Evolutionary conservation across 208 protist genomes (phyloP).

Genomic region (Trypanosoma congolense): DNA sequence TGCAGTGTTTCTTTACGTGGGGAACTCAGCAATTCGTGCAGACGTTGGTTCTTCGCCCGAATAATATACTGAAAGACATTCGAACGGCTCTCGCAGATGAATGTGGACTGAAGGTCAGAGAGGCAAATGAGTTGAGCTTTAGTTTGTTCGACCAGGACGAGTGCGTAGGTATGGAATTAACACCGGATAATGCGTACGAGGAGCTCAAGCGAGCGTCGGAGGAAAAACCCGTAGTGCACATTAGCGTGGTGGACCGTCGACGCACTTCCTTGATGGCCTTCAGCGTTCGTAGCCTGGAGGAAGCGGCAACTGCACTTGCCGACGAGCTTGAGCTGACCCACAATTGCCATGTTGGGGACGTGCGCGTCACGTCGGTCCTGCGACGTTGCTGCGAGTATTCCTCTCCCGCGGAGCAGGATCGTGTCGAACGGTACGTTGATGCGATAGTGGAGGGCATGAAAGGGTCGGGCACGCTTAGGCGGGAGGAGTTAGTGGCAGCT

Average conservation of each 20-base stretch:
- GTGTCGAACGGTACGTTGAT: constrained; percentile 3
- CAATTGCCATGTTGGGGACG: background rate
- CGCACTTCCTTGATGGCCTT: background rate
- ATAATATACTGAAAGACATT: constrained; percentile 35
- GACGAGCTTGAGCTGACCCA: constrained; percentile 3
- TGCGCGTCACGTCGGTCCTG: constrained; percentile 10
- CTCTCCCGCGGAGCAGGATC: background rate
- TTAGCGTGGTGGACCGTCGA: constrained; percentile 1
- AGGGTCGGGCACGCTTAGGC: background rate
- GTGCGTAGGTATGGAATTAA: constrained; percentile 1
- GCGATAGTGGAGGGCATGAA: background rate
- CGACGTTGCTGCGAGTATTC: background rate
- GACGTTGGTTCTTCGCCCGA: constrained; percentile 26
- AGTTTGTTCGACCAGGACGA: constrained; percentile 10
- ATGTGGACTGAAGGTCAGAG: constrained; percentile 10
- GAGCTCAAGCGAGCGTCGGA: constrained; percentile 5
- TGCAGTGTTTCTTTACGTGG: constrained; percentile 38
- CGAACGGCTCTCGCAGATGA: constrained; percentile 25
- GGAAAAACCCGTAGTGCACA: constrained; percentile 1
- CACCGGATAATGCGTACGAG: background rate
- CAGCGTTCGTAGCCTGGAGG: background rate
- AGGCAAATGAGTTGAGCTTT: constrained; percentile 8
- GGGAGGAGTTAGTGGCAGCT: background rate
- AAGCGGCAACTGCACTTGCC: background rate
- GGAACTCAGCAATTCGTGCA: constrained; percentile 26